Conservation (phyloP, 331 rosid genomes). For the Stylosanthes scabra region DNA sequence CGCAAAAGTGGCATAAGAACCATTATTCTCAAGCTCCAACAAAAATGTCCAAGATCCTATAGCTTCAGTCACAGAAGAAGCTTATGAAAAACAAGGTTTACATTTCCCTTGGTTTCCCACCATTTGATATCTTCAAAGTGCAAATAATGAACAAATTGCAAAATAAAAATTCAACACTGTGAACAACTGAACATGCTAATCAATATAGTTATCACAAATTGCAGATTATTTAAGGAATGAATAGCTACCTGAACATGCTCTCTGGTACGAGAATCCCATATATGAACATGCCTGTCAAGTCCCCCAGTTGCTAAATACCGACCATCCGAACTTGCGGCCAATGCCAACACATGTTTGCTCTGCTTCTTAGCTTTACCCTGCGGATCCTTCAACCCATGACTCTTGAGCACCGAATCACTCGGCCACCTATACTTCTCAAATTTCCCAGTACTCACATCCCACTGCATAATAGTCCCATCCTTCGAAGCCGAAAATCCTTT, state of each 20-base stretch:
- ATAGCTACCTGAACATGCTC: slow-evolving; percentile 81
- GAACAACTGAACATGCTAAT: not conserved
- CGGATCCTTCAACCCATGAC: slow-evolving; percentile 83
- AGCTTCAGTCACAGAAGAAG: not conserved
- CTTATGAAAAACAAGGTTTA: not conserved
- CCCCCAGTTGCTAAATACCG: slow-evolving; percentile 94
- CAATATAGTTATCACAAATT: not conserved
- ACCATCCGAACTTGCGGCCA: slow-evolving; percentile 89
- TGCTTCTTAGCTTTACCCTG: slow-evolving; percentile 80
- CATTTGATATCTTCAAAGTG: not conserved
- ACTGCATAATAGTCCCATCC: slow-evolving; percentile 81
- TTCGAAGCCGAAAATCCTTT: slow-evolving; percentile 96
- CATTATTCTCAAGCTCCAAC: slow-evolving; percentile 18
- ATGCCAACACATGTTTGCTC: slow-evolving; percentile 68
- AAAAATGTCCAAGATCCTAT: slow-evolving; percentile 7
- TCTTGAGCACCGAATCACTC: slow-evolving; percentile 59
- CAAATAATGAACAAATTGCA: slow-evolving; percentile 6
- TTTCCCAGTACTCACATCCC: slow-evolving; percentile 90
- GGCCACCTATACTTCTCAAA: slow-evolving; percentile 88
- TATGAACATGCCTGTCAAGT: slow-evolving; percentile 89
- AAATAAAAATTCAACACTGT: not conserved
- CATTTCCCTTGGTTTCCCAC: not conserved
- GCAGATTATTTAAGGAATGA: slow-evolving; percentile 21
- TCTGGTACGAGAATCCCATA: slow-evolving; percentile 93
- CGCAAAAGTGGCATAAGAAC: slow-evolving; percentile 27